Evolutionary conservation across 2,329 filamentous ascomycete species (phyloP), one percentile per base, ranked within the genome.

Genomic region (Xylariomycetidae sp.): DNA sequence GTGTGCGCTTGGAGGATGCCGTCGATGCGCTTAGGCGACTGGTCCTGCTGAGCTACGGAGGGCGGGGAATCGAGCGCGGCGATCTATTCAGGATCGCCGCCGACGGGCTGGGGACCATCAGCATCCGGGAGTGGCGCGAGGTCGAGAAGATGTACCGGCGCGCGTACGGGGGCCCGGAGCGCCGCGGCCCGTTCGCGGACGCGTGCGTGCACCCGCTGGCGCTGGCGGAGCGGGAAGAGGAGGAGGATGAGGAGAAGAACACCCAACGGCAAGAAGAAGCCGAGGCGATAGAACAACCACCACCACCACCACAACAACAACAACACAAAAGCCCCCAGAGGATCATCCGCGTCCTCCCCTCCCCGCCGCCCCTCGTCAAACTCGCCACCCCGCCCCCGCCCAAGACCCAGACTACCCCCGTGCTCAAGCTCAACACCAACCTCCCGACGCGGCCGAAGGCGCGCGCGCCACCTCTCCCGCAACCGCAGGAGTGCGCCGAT

Each of bases 1-100:
- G n/a, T n/a, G n/a, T n/a, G n/a, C 63, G 68, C 9, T 64, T 81
- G 7, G 74, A 79, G 44, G 68, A 76, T 29, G 74, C 77, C 18
- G 73, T 82, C 29, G 75, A 81, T 51, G 76, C 79, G 50, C 63
- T 82, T 23, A 68, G 76, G 3, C 67, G 76, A 4, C 66, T 76
- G 16, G 68, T 80, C n/a, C 63, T 82, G 10, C 63, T 82, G 10
- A 64, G 71, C 12, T 69, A 65, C 37, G 64, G 68, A 15, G 66
- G 72, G 2, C 55, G 57, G 7, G 63, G 65, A n/a, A 55, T 80
- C 8, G 57, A 60, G 3, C 69, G 69, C 38, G 60, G 65, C 4
- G 65, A 73, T 31, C 59, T 82, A 13, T 54, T 72, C 29, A 60
- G 68, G 9, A 70, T 65, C 2, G 82, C 79, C 2, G 82, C 79